Base-by-base conservation (phyloP, 169 alveolate genomes). In the Eimeria mitis region DNA sequence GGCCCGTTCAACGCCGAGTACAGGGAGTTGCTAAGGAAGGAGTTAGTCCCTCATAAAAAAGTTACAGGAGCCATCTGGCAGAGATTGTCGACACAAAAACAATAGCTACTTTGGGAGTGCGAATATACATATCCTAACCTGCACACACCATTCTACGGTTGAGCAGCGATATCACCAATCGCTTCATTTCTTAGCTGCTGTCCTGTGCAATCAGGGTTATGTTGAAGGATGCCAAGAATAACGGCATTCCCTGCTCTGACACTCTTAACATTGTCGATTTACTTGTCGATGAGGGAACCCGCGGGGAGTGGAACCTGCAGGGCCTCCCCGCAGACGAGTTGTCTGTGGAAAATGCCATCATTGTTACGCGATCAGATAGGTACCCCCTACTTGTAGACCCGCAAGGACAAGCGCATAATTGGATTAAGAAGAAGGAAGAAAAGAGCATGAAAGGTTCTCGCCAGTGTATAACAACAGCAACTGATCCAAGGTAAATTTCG, bases 301-400 rank as follows among this genome's bases (percentile, higher is more conserved):
- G 98, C 37, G 99, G 99, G 83, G 99, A 98, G 96, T 98, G 99
- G 99, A 97, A 95, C 68, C 94, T 98, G 94, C 99, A 98, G 94
- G 99, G 99, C 56, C 97, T 99, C 54, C 99, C 99, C 61, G 98
- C 99, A 19, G 99, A 99, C 98, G 98, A 99, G 71, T 98, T 99
- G 96, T 98, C 99, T 78, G 97, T 98, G 89, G 99, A 99, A 97
- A 99, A 99, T 96, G 99, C 99, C 11, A 97, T 99, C 73, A 98
- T 99, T 81, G 99, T 99, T 34, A 97, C 99, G 40, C 98, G 99
- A 25, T 99, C 99, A 65, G 97, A 98, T 91, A 97, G 99, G 94
- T 99, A 99, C 99, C 99, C 99, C 44, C 97, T 99, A 59, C 98
- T 99, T 95, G 99, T 99, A 42, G 99, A 99, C 95, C 99, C 99